Evolutionary conservation across 2,329 filamentous ascomycete genomes (phyloP).

Genomic region (Coniella lustricola): DNA sequence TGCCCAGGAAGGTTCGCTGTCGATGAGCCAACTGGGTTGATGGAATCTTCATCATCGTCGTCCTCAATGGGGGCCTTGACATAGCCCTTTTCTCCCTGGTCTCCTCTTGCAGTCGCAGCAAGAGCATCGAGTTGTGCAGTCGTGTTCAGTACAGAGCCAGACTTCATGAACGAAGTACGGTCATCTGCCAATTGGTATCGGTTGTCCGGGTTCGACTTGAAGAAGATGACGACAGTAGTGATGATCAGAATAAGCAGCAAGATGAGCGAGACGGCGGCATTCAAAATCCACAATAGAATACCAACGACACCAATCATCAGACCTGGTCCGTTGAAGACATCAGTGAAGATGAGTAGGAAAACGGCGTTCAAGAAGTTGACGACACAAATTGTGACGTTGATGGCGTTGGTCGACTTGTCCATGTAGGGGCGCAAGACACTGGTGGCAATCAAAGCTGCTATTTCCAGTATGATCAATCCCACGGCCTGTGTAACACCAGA

Average conservation of each 20-base stretch:
- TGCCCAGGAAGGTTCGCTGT: constrained; percentile 7
- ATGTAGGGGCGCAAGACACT: constrained; percentile 81
- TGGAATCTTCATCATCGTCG: constrained; percentile 65
- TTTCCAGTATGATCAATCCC: constrained; percentile 69
- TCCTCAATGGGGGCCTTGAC: constrained; percentile 53
- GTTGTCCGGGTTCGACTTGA: constrained; percentile 79
- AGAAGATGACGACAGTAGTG: constrained; percentile 56
- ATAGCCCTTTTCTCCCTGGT: constrained; percentile 48
- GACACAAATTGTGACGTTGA: constrained; percentile 78
- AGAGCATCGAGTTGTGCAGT: constrained; percentile 78
- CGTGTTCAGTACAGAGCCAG: constrained; percentile 61
- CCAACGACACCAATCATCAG: constrained; percentile 78
- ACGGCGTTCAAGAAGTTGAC: constrained; percentile 79
- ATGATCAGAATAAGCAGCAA: constrained; percentile 73
- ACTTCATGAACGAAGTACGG: constrained; percentile 86
- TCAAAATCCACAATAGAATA: constrained; percentile 75
- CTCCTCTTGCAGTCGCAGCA: constrained; percentile 72
- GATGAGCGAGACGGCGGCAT: constrained; percentile 69
- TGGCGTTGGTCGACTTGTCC: constrained; percentile 89
- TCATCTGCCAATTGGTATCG: constrained; percentile 89
- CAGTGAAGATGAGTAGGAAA: constrained; percentile 75
- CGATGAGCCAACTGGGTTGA: constrained; percentile 34
- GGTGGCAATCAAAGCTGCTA: constrained; percentile 61
- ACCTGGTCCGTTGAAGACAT: constrained; percentile 69
- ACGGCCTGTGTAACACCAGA: constrained; percentile 65